Conservation (phyloP, 345 rosid genomes). For the thale cress (Arabidopsis thaliana) region TAIR10.1 NC_003076.8:24269501-24270000, state of each 20-base stretch:
- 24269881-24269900: constrained; percentile 25
- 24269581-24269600: constrained; percentile 54
- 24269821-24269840: constrained; percentile 51
- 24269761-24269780: constrained; percentile 57
- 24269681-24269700: constrained; percentile 43
- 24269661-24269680: constrained; percentile 48
- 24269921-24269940: constrained; percentile 37
- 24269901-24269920: constrained; percentile 41
- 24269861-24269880: constrained; percentile 45
- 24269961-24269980: background rate
- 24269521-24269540: constrained; percentile 71
- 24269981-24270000: background rate
- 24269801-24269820: constrained; percentile 50
- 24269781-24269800: constrained; percentile 43
- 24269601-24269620: constrained; percentile 57
- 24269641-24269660: constrained; percentile 37
- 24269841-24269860: constrained; percentile 33
- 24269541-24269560: constrained; percentile 49
- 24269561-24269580: constrained; percentile 50
- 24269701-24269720: constrained; percentile 44
- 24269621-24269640: constrained; percentile 74
- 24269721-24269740: constrained; percentile 42
- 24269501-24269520: constrained; percentile 62
- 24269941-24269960: constrained; percentile 20
- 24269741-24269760: constrained; percentile 42